phyloP scores from a whole-genome alignment of 2,329 filamentous ascomycete species.

The Cladosporium halotolerans region DNA sequence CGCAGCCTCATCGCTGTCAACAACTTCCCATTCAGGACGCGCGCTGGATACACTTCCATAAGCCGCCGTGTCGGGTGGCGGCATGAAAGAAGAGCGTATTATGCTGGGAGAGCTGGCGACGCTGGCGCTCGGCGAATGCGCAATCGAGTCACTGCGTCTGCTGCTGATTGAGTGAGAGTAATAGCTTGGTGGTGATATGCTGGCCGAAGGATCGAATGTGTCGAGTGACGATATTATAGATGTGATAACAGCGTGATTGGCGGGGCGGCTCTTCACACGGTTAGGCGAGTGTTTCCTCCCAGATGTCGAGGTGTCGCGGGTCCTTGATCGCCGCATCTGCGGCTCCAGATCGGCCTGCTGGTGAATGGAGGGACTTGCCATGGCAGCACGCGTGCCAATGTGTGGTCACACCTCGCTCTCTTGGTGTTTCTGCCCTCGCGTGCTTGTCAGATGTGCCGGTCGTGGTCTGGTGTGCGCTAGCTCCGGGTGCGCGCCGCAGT shows the following conservation, averaged over 20 bases:
- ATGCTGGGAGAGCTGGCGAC: conserved; percentile 18
- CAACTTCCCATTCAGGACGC: conserved; percentile 40
- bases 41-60: conserved; percentile 49
- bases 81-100: conserved; percentile 6
- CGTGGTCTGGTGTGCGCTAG: neutral
- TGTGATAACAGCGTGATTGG: conserved; percentile 64
- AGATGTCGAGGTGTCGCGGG: neutral
- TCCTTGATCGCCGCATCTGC: conserved; percentile 2
- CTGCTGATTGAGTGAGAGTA: conserved; percentile 17
- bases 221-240: conserved; percentile 58
- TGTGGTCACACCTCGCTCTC: too few species aligned
- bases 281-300: conserved; percentile 18
- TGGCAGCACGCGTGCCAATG: neutral
- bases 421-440: too few species aligned
- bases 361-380: conserved; percentile 4
- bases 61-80: conserved; percentile 13
- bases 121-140: conserved; percentile 18
- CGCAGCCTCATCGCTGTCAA: conserved; percentile 51
- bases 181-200: conserved; percentile 15
- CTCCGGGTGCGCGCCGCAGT: neutral
- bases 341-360: neutral
- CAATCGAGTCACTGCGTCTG: conserved; percentile 14
- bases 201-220: conserved; percentile 21
- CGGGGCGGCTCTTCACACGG: conserved; percentile 36
- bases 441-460: neutral